Evolutionary conservation across 2,329 filamentous ascomycete species (phyloP).

Genomic region (Magnaporthiopsis poae): DNA sequence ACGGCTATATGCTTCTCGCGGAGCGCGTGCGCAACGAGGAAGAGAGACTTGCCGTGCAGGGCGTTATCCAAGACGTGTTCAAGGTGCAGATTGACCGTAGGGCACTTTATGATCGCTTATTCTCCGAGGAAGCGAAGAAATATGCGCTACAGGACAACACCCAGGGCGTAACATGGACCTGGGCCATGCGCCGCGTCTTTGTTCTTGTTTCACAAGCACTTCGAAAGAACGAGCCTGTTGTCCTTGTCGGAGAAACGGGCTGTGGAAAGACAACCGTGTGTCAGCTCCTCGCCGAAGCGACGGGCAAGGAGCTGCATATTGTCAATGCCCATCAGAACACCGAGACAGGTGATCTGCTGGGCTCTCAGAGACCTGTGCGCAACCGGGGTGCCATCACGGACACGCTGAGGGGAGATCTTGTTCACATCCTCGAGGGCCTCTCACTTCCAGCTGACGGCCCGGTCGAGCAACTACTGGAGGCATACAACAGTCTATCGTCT

Average conservation of each 20-base stretch:
- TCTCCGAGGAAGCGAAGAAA: slow-evolving; percentile 45
- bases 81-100: slow-evolving; percentile 71
- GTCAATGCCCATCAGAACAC: slow-evolving; percentile 98
- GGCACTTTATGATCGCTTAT: slow-evolving; percentile 57
- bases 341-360: slow-evolving; percentile 93
- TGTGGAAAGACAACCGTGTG: slow-evolving; percentile 97
- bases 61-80: slow-evolving; percentile 82
- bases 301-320: slow-evolving; percentile 67
- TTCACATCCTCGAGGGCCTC: slow-evolving; percentile 31
- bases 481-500: slow-evolving; percentile 45
- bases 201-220: slow-evolving; percentile 80
- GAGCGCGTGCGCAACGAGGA: slow-evolving; percentile 88
- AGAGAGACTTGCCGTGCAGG: slow-evolving; percentile 74
- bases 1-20: slow-evolving; percentile 92
- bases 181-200: slow-evolving; percentile 84
- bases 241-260: slow-evolving; percentile 91
- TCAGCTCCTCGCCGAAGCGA: slow-evolving; percentile 77
- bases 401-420: slow-evolving; percentile 53
- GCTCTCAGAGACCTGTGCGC: slow-evolving; percentile 81
- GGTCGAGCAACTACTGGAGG: slow-evolving; percentile 46
- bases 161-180: slow-evolving; percentile 80
- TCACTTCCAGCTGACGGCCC: slow-evolving; percentile 27
- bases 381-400: slow-evolving; percentile 69
- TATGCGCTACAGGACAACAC: slow-evolving; percentile 37
- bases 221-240: slow-evolving; percentile 81